Conservation (phyloP, 2,329 filamentous ascomycete species). For the Xylaria sp. region DNA sequence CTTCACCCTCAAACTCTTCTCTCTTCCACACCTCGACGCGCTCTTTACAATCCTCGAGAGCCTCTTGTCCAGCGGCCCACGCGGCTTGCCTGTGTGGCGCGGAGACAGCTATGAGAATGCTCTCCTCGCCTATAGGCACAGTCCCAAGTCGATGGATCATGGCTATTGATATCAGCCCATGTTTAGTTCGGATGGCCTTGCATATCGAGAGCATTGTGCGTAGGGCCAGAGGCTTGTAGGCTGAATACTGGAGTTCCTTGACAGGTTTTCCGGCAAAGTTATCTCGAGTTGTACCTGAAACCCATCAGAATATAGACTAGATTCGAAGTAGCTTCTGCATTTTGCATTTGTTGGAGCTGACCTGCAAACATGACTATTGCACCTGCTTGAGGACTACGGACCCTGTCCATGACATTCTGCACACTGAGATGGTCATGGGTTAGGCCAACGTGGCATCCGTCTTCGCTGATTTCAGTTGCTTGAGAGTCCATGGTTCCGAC, state of each 20-base stretch:
- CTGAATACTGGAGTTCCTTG: conserved; percentile 72
- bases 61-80: conserved; percentile 87
- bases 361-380: conserved; percentile 79
- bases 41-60: conserved; percentile 82
- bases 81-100: conserved; percentile 81
- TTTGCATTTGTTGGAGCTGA: conserved; percentile 36
- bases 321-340: background rate
- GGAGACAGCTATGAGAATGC: conserved; percentile 85
- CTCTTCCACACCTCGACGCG: conserved; percentile 94
- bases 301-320: conserved; percentile 24
- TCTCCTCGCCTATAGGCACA: conserved; percentile 90
- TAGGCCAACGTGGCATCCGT: conserved; percentile 67
- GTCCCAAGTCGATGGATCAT: conserved; percentile 83
- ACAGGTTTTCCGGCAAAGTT: conserved; percentile 73
- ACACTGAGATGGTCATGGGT: conserved; percentile 65
- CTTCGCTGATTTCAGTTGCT: conserved; percentile 48
- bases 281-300: conserved; percentile 73
- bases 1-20: conserved; percentile 80
- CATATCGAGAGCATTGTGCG: conserved; percentile 69
- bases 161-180: conserved; percentile 71
- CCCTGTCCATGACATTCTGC: conserved; percentile 61
- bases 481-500: conserved; percentile 29
- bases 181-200: conserved; percentile 56
- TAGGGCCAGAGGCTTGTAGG: conserved; percentile 72
- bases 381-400: conserved; percentile 73